These are phyloP conservation scores for Malus hybrid DNA, from an alignment of 331 rosid genomes.

Conservation along the genomic window DNA sequence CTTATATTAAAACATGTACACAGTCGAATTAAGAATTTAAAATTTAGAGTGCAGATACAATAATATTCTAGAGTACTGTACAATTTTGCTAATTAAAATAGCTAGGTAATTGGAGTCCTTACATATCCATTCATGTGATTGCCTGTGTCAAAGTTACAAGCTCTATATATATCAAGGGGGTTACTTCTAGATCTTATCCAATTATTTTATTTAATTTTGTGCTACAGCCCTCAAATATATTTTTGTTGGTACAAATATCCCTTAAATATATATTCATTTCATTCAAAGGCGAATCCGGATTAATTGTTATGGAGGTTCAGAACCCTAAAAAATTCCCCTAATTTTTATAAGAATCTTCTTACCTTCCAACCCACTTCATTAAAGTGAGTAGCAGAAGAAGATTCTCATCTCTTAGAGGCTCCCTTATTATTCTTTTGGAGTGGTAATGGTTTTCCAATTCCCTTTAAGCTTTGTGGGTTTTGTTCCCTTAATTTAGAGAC, in stretches of 20 bases:
- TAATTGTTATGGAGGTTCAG: slow-evolving; percentile 25
- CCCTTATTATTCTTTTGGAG: slow-evolving; percentile 48
- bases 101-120: background rate
- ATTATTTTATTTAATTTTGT: too few species aligned
- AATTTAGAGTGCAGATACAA: too few species aligned
- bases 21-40: too few species aligned
- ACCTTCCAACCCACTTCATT: slow-evolving; percentile 96
- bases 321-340: slow-evolving; percentile 32
- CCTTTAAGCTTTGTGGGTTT: slow-evolving; percentile 73
- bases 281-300: slow-evolving; percentile 11
- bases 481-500: slow-evolving; percentile 90
- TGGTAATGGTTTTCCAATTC: slow-evolving; percentile 10
- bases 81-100: background rate
- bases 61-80: background rate
- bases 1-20: too few species aligned
- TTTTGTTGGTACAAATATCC: background rate
- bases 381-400: slow-evolving; percentile 76
- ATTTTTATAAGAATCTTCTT: slow-evolving; percentile 67
- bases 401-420: slow-evolving; percentile 44
- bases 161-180: background rate
- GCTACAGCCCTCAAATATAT: background rate
- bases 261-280: background rate
- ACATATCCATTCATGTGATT: background rate
- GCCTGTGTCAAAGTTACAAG: background rate
- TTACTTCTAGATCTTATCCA: background rate